phyloP scores from a whole-genome alignment of 2,329 filamentous ascomycete genomes.

The Alternaria consortialis region DNA sequence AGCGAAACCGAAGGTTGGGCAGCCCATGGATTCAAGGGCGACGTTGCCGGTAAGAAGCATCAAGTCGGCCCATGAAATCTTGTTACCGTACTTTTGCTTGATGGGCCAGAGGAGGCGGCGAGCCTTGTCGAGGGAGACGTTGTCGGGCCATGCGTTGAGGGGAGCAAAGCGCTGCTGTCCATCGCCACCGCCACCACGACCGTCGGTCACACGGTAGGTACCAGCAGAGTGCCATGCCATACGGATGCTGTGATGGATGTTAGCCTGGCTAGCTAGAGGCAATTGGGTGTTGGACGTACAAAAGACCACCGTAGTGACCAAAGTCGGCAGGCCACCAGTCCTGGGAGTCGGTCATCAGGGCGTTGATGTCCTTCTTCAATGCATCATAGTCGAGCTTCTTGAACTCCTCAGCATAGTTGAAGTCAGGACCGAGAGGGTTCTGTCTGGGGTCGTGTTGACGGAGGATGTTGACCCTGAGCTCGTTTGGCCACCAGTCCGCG shows the following conservation, averaged over 20 bases:
- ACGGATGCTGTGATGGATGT: slow-evolving; percentile 60
- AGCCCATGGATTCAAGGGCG: slow-evolving; percentile 78
- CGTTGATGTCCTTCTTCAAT: slow-evolving; percentile 77
- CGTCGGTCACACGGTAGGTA: slow-evolving; percentile 78
- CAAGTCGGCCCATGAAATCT: slow-evolving; percentile 82
- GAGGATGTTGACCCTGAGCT: slow-evolving; percentile 74
- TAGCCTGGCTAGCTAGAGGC: slow-evolving; percentile 6
- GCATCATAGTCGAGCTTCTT: slow-evolving; percentile 74
- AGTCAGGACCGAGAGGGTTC: slow-evolving; percentile 71
- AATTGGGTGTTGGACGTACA: slow-evolving; percentile 48
- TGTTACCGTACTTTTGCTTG: slow-evolving; percentile 85
- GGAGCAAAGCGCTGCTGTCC: slow-evolving; percentile 83
- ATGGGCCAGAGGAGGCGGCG: slow-evolving; percentile 81
- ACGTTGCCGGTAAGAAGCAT: slow-evolving; percentile 77
- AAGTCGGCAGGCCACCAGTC: slow-evolving; percentile 86
- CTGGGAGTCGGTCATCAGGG: slow-evolving; percentile 79
- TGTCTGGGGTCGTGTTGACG: slow-evolving; percentile 72
- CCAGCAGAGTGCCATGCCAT: slow-evolving; percentile 85
- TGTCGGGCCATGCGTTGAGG: slow-evolving; percentile 84
- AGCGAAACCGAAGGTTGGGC: slow-evolving; percentile 77
- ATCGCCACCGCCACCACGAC: slow-evolving; percentile 76
- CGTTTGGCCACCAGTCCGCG: slow-evolving; percentile 77
- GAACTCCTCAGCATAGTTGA: slow-evolving; percentile 78
- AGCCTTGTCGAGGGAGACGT: slow-evolving; percentile 80
- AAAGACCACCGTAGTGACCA: slow-evolving; percentile 81